Evolutionary conservation across 768 basidiomycete genomes (phyloP).

Genomic region (Macrolepiota albuminosa): DNA sequence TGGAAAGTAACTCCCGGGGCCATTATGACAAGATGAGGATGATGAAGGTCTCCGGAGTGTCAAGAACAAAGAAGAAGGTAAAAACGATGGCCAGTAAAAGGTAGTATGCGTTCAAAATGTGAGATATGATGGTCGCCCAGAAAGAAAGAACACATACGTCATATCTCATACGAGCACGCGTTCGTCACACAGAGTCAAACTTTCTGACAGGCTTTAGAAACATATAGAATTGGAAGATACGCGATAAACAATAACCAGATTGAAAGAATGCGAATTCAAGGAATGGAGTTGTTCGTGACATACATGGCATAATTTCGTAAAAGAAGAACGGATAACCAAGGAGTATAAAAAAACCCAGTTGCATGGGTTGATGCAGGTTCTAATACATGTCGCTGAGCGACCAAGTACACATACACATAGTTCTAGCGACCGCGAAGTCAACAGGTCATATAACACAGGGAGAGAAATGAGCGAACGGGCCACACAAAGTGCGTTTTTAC

Average conservation of each 20-base stretch:
- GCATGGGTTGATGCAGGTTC: constrained; percentile 9
- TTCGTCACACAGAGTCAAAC: neutral
- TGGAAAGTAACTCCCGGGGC: neutral
- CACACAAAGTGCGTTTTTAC: constrained; percentile 6
- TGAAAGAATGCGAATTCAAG: neutral
- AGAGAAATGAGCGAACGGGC: constrained; percentile 4
- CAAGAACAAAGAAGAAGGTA: neutral
- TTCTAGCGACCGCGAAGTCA: constrained; percentile 4
- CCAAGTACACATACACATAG: constrained; percentile 12
- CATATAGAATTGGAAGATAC: neutral
- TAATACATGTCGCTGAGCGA: constrained; percentile 13
- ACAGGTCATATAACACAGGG: constrained; percentile 2
- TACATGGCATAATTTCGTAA: constrained; percentile 7
- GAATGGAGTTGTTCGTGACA: constrained; percentile 1
- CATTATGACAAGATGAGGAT: neutral
- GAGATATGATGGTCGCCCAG: neutral
- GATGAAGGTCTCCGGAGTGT: neutral
- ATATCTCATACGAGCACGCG: neutral
- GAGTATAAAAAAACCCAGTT: constrained; percentile 6
- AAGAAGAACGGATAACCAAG: neutral
- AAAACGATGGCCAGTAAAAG: neutral
- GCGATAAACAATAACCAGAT: neutral
- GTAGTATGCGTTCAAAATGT: neutral
- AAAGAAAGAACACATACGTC: neutral
- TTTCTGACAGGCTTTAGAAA: neutral